These are phyloP conservation scores for Zancudomyces culisetae DNA, from an alignment of 371 early-diverging fungal species.

Conservation along the genomic window DNA sequence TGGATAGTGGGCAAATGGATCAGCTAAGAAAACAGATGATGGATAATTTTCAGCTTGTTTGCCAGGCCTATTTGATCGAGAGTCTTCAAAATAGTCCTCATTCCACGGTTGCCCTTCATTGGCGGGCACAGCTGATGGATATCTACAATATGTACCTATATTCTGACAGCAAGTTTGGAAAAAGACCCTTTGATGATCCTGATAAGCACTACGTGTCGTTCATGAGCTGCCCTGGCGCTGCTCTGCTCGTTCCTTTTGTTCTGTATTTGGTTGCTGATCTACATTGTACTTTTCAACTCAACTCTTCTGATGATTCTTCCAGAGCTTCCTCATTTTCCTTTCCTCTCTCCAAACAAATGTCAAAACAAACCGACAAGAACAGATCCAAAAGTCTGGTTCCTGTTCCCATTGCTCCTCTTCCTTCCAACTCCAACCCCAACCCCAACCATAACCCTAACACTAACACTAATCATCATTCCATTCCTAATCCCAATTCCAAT, in stretches of 20 bases:
- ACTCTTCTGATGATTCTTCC: background rate
- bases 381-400: background rate
- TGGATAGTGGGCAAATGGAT: slow-evolving; percentile 18
- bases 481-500: background rate
- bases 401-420: background rate
- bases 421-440: background rate
- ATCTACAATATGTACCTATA: background rate
- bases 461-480: background rate
- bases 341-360: background rate
- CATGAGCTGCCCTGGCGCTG: background rate
- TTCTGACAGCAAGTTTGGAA: background rate
- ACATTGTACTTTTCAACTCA: background rate
- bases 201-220: no score
- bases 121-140: slow-evolving; percentile 13
- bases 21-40: slow-evolving; percentile 21
- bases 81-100: slow-evolving; percentile 16
- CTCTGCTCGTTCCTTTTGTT: background rate
- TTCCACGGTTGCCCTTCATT: slow-evolving; percentile 12
- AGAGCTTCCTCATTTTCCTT: background rate
- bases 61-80: slow-evolving; percentile 20
- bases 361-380: background rate
- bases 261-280: background rate
- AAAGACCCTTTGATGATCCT: no score
- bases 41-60: slow-evolving; percentile 23
- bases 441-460: background rate